These are phyloP conservation scores for Brassica hybrid DNA, from an alignment of 441 rosid species.

Conservation along the genomic window DNA sequence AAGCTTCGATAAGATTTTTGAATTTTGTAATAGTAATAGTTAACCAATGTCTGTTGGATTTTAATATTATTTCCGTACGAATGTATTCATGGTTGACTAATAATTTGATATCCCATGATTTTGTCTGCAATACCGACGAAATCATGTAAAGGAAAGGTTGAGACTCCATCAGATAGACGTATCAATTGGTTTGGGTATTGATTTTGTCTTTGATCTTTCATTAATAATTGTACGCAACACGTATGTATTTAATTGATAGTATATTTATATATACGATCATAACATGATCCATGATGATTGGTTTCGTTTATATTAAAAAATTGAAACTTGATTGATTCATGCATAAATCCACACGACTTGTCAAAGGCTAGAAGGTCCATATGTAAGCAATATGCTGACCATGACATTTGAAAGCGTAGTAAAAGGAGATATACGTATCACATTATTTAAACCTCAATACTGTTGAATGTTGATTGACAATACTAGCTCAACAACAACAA, in stretches of 20 bases:
- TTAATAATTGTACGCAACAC: not conserved
- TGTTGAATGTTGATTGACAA: constrained; percentile 27
- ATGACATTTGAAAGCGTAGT: constrained; percentile 20
- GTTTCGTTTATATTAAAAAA: not conserved
- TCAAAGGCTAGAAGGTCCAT: constrained; percentile 20
- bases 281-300: not conserved
- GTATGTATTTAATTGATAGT: not conserved
- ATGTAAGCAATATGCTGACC: constrained; percentile 30
- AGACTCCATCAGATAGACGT: not conserved
- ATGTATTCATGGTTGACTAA: constrained; percentile 26
- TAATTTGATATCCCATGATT: not conserved
- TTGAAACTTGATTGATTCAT: not conserved
- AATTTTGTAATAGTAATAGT: not conserved
- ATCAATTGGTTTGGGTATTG: not conserved
- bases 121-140: constrained; percentile 10
- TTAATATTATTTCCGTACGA: not conserved
- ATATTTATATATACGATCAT: not conserved
- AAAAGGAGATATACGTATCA: not conserved
- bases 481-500: constrained; percentile 28
- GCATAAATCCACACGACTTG: constrained; percentile 24
- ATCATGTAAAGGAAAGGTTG: constrained; percentile 14
- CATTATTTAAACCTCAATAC: constrained; percentile 6
- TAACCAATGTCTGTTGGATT: constrained; percentile 21
- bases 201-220: not conserved
- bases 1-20: constrained; percentile 6